These are phyloP conservation scores for Apostasia ramifera DNA, from an alignment of 106 monocot genomes.

Conservation along the genomic window DNA sequence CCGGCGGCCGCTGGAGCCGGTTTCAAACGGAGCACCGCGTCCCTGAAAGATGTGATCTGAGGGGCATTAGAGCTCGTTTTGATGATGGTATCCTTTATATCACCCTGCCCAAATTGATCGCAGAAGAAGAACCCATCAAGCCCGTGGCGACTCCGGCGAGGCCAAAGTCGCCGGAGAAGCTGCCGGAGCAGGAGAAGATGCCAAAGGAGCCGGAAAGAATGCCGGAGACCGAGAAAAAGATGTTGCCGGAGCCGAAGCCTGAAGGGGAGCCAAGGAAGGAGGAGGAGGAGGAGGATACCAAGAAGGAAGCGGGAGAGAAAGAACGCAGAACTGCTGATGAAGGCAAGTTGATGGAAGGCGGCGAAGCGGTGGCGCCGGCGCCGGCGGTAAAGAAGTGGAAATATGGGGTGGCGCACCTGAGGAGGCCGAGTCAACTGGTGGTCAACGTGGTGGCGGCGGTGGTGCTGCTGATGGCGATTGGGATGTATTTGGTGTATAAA, in stretches of 20 bases:
- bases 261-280: background rate
- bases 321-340: background rate
- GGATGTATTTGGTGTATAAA: constrained; percentile 6
- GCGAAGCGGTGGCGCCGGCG: background rate
- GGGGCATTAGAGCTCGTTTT: background rate
- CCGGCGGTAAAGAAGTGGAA: background rate
- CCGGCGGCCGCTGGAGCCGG: background rate
- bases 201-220: background rate
- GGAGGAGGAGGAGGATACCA: no score
- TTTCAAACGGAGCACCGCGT: background rate
- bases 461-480: constrained; percentile 3
- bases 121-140: background rate
- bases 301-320: background rate
- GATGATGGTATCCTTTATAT: constrained; percentile 6
- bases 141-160: background rate
- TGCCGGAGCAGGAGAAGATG: background rate
- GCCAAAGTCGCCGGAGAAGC: background rate
- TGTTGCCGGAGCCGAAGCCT: background rate
- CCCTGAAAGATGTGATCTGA: constrained; percentile 1
- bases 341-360: background rate
- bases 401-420: background rate
- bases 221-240: background rate
- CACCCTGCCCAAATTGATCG: background rate
- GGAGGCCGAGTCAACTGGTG: background rate
- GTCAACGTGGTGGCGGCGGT: constrained; percentile 9